Percentiles rank a stretch among this genome's conserved stretches.
These are phyloP conservation scores for Isochrysis galbana DNA, from an alignment of 78 protist species.

Conservation along the genomic window DNA sequence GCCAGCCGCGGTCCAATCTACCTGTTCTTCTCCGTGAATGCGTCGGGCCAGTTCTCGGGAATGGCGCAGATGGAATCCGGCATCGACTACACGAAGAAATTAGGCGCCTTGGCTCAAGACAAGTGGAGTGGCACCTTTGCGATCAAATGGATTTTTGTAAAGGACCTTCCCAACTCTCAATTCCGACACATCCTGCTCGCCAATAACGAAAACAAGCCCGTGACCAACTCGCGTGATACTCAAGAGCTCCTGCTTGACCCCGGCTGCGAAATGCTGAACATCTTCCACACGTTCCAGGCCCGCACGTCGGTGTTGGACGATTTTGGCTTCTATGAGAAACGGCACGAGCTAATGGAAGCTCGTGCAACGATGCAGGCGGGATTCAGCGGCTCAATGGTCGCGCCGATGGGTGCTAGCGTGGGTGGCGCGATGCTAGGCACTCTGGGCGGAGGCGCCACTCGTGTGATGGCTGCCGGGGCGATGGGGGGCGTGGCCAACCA, in stretches of 20 bases:
- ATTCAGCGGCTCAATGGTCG: too few relatives aligned
- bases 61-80: conserved; percentile 40
- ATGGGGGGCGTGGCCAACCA: too few relatives aligned
- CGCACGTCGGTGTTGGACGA: neutral
- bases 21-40: conserved; percentile 42
- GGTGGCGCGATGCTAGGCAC: too few relatives aligned
- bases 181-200: conserved; percentile 31
- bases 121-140: conserved; percentile 32
- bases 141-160: conserved; percentile 30
- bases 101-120: neutral
- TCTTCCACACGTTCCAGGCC: neutral
- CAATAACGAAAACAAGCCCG: conserved; percentile 33
- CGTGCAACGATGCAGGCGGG: too few relatives aligned
- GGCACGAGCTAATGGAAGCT: neutral
- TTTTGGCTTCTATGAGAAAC: neutral
- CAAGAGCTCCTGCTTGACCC: conserved; percentile 16
- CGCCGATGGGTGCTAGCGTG: too few relatives aligned
- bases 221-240: conserved; percentile 52
- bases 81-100: conserved; percentile 8
- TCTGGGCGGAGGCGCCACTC: too few relatives aligned
- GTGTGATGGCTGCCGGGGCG: too few relatives aligned
- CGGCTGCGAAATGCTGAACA: conserved; percentile 18
- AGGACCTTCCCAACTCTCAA: conserved; percentile 24
- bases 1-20: conserved; percentile 14
- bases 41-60: conserved; percentile 36